These are phyloP conservation scores for Naganishia liquefaciens DNA, from an alignment of 1,284 basidiomycete species.

Conservation along the genomic window DNA sequence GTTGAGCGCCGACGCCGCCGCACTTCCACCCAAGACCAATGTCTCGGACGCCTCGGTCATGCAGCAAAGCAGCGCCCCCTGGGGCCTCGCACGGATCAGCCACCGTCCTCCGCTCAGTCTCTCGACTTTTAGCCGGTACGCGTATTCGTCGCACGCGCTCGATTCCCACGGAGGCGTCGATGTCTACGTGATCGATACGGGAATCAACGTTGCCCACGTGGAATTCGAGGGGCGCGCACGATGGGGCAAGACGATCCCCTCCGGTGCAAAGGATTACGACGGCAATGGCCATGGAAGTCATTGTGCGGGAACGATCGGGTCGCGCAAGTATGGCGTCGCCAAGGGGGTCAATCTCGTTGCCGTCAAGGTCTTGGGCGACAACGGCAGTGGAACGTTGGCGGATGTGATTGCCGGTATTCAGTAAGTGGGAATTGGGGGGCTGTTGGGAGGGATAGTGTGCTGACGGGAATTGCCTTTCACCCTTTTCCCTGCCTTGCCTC, in stretches of 20 bases:
- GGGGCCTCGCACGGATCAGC: conserved; percentile 95
- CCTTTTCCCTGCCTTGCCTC: not conserved
- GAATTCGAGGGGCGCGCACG: conserved; percentile 84
- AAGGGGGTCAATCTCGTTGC: conserved; percentile 89
- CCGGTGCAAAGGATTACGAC: conserved; percentile 74
- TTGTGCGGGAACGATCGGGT: conserved; percentile 80
- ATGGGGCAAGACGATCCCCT: conserved; percentile 82
- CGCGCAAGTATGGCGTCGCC: conserved; percentile 83
- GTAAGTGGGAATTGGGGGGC: conserved; percentile 35
- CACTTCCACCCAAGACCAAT: conserved; percentile 37
- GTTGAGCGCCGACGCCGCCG: not conserved
- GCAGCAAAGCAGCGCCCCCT: conserved; percentile 79
- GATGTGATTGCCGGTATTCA: conserved; percentile 85
- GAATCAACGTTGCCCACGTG: conserved; percentile 81
- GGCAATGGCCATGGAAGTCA: conserved; percentile 61
- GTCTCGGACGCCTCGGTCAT: conserved; percentile 43
- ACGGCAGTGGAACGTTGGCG: conserved; percentile 93
- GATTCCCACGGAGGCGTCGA: conserved; percentile 79
- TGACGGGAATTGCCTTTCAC: not conserved
- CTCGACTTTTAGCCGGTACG: conserved; percentile 83
- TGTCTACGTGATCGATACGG: conserved; percentile 65
- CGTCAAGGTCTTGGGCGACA: conserved; percentile 94
- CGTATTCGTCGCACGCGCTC: conserved; percentile 56
- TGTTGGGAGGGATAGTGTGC: not conserved
- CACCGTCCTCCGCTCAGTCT: conserved; percentile 79